These are phyloP conservation scores for Eutrema japonicum DNA, from an alignment of 345 rosid genomes.

Conservation along the genomic window DNA sequence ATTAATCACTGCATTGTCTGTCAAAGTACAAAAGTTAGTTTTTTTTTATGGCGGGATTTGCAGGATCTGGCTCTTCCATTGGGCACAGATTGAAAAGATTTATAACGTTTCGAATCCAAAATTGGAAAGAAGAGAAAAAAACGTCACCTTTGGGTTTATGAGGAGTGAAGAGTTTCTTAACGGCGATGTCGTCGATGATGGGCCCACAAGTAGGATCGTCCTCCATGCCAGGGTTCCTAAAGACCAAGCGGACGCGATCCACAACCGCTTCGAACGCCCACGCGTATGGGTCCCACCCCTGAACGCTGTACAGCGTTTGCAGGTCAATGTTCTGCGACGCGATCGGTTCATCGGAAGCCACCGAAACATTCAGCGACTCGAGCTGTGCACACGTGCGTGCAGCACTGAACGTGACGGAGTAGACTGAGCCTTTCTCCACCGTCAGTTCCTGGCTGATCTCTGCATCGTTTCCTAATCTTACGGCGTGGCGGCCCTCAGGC, in stretches of 20 bases:
- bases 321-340: constrained; percentile 83
- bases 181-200: constrained; percentile 77
- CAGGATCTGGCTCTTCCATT: not conserved
- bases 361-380: constrained; percentile 87
- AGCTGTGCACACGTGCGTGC: constrained; percentile 97
- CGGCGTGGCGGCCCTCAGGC: constrained; percentile 81
- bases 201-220: constrained; percentile 99
- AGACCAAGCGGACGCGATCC: constrained; percentile 53
- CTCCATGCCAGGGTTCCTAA: constrained; percentile 89
- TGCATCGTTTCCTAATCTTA: constrained; percentile 88
- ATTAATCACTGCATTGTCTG: constrained; percentile 87
- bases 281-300: constrained; percentile 96
- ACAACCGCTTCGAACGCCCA: constrained; percentile 78
- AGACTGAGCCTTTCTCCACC: constrained; percentile 75
- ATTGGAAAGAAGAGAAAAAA: not conserved
- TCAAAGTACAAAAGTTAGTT: not conserved
- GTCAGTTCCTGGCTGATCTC: constrained; percentile 81
- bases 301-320: constrained; percentile 86
- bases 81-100: not conserved
- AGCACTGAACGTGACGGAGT: constrained; percentile 89
- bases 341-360: constrained; percentile 46
- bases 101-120: not conserved
- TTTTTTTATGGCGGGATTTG: not conserved
- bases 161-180: constrained; percentile 82
- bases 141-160: constrained; percentile 67